Conservation (phyloP, 495 filamentous ascomycete genomes). For the Letharia lupina region DNA sequence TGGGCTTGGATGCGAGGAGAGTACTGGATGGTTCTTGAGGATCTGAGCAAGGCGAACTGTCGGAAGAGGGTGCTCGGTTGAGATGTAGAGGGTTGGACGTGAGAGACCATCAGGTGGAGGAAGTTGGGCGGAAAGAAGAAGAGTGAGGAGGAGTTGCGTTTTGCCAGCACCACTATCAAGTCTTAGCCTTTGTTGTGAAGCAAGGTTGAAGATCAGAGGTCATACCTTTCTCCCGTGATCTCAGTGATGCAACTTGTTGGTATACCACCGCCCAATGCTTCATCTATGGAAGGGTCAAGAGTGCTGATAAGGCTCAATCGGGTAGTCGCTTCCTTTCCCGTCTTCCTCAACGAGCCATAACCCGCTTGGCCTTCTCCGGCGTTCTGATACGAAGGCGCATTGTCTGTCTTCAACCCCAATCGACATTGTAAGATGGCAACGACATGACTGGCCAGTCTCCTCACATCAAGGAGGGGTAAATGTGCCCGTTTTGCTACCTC, state of each 20-base stretch:
- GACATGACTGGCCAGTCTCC: constrained; percentile 56
- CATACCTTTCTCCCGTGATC: constrained; percentile 79
- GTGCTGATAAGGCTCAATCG: constrained; percentile 66
- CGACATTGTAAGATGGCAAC: constrained; percentile 57
- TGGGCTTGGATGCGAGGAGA: constrained; percentile 36
- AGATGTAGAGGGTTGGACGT: constrained; percentile 75
- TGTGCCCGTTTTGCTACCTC: constrained; percentile 83
- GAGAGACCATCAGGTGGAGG: constrained; percentile 60
- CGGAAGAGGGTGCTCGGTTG: constrained; percentile 80
- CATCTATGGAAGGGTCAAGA: constrained; percentile 65
- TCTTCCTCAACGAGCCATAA: constrained; percentile 28
- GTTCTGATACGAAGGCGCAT: constrained; percentile 7
- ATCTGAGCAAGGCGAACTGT: constrained; percentile 76
- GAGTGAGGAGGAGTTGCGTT: constrained; percentile 81
- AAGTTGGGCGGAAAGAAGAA: constrained; percentile 76
- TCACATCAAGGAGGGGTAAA: constrained; percentile 70
- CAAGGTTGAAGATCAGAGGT: not conserved
- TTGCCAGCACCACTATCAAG: constrained; percentile 73
- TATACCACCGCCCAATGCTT: constrained; percentile 74
- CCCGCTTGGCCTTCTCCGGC: constrained; percentile 2
- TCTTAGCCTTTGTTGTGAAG: not conserved
- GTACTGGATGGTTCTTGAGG: constrained; percentile 51
- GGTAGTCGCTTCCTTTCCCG: constrained; percentile 17
- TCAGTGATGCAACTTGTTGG: constrained; percentile 78
- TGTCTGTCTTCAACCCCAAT: constrained; percentile 39